Conservation (phyloP, 495 filamentous ascomycete species). For the Annulohypoxylon maeteangense region DNA sequence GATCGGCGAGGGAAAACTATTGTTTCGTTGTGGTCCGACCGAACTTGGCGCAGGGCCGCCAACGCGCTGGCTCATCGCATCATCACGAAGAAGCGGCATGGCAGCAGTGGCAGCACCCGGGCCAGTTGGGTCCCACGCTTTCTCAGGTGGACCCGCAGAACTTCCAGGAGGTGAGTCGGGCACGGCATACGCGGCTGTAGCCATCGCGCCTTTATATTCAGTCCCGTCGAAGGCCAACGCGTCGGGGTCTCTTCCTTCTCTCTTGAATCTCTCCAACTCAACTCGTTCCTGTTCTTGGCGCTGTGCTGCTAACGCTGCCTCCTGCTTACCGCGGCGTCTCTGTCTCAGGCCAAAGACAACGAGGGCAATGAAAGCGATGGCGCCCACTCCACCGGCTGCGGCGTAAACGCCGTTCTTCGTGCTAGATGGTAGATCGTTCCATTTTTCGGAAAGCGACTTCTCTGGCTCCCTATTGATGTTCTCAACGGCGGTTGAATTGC, state of each 20-base stretch:
- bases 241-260: conserved; percentile 58
- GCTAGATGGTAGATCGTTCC: conserved; percentile 62
- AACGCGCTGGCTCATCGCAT: conserved; percentile 42
- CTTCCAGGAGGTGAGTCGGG: conserved; percentile 49
- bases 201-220: conserved; percentile 49
- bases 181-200: conserved; percentile 49
- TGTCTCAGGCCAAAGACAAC: conserved; percentile 73
- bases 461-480: conserved; percentile 54
- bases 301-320: conserved; percentile 67
- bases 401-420: conserved; percentile 71
- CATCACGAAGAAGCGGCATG: conserved; percentile 48
- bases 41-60: conserved; percentile 36
- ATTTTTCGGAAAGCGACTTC: conserved; percentile 65
- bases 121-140: conserved; percentile 45
- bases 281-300: conserved; percentile 67
- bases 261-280: conserved; percentile 69
- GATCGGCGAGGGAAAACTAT: conserved; percentile 35
- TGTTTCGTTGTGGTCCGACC: conserved; percentile 27
- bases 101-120: conserved; percentile 45
- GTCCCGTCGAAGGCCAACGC: conserved; percentile 52
- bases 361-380: conserved; percentile 59
- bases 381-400: conserved; percentile 61
- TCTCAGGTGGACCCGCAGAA: conserved; percentile 40
- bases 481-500: conserved; percentile 69
- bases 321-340: conserved; percentile 70